Percentiles rank a stretch among this genome's conserved stretches.
These are phyloP conservation scores for Fistulinella prunicolor DNA, from an alignment of 768 basidiomycete genomes.

Conservation along the genomic window DNA sequence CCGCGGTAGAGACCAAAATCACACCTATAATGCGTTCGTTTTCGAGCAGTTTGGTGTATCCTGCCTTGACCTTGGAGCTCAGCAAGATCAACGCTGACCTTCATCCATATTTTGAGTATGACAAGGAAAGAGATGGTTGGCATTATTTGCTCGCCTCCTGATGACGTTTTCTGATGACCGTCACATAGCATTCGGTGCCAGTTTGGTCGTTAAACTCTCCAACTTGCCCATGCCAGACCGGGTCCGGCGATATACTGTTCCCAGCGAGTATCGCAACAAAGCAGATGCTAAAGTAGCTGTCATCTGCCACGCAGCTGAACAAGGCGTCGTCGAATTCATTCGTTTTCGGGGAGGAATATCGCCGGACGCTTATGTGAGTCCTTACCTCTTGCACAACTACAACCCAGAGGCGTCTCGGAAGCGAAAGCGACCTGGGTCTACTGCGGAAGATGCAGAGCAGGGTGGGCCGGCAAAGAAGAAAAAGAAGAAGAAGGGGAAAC, in stretches of 20 bases:
- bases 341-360: slow-evolving; percentile 47
- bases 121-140: slow-evolving; percentile 52
- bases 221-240: slow-evolving; percentile 32
- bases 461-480: slow-evolving; percentile 13
- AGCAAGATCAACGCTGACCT: slow-evolving; percentile 38
- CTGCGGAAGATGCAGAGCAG: slow-evolving; percentile 22
- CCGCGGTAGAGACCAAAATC: slow-evolving; percentile 44
- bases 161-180: slow-evolving; percentile 1
- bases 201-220: slow-evolving; percentile 42
- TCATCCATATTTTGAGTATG: slow-evolving; percentile 40
- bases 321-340: slow-evolving; percentile 58
- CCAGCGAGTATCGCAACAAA: slow-evolving; percentile 52
- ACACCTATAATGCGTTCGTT: slow-evolving; percentile 44
- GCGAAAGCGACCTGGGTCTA: slow-evolving; percentile 37
- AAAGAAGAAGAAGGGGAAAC: slow-evolving; percentile 31
- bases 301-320: slow-evolving; percentile 47
- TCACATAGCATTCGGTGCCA: slow-evolving; percentile 53
- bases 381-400: slow-evolving; percentile 31
- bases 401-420: slow-evolving; percentile 31
- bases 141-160: background rate
- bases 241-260: slow-evolving; percentile 43
- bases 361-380: slow-evolving; percentile 42
- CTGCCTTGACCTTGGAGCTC: slow-evolving; percentile 45
- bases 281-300: slow-evolving; percentile 63
- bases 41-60: slow-evolving; percentile 44